phyloP scores from a whole-genome alignment of 2,329 filamentous ascomycete genomes.

The Talaromyces islandicus region DNA sequence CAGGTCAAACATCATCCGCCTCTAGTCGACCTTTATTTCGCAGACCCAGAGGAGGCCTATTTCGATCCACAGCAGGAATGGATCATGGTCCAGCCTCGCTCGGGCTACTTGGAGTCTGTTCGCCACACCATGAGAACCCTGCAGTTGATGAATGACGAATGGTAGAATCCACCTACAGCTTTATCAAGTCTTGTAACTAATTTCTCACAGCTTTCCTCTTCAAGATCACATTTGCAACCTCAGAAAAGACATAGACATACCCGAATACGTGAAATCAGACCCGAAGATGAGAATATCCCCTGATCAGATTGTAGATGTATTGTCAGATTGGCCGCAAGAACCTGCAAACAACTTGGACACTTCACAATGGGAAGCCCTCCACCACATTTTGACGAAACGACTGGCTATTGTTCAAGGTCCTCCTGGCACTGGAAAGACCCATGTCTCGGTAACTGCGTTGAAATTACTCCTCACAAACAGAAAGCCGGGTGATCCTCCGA shows the following conservation, averaged over 20 bases:
- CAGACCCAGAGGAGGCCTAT: slow-evolving; percentile 51
- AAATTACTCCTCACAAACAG: slow-evolving; percentile 59
- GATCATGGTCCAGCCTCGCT: slow-evolving; percentile 71
- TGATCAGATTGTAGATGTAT: slow-evolving; percentile 46
- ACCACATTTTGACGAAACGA: slow-evolving; percentile 63
- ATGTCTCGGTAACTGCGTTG: slow-evolving; percentile 68
- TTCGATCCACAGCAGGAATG: slow-evolving; percentile 65
- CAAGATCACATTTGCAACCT: slow-evolving; percentile 38
- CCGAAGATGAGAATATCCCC: slow-evolving; percentile 48
- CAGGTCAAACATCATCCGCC: slow-evolving; percentile 62
- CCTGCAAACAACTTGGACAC: slow-evolving; percentile 52
- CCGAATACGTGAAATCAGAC: slow-evolving; percentile 47
- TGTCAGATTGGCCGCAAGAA: slow-evolving; percentile 48
- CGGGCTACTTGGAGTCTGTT: slow-evolving; percentile 70
- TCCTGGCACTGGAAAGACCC: slow-evolving; percentile 75
- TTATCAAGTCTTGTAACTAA: slow-evolving; percentile 9
- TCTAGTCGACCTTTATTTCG: slow-evolving; percentile 70
- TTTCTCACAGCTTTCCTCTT: slow-evolving; percentile 36
- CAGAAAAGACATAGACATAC: slow-evolving; percentile 38
- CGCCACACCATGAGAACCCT: slow-evolving; percentile 68
- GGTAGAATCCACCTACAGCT: slow-evolving; percentile 20
- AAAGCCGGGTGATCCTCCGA: slow-evolving; percentile 53
- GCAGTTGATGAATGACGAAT: slow-evolving; percentile 57
- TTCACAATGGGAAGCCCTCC: slow-evolving; percentile 65
- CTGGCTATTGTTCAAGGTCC: slow-evolving; percentile 79